These are phyloP conservation scores for Arthrobotrys conoides DNA, from an alignment of 2,329 filamentous ascomycete species.

Conservation along the genomic window DNA sequence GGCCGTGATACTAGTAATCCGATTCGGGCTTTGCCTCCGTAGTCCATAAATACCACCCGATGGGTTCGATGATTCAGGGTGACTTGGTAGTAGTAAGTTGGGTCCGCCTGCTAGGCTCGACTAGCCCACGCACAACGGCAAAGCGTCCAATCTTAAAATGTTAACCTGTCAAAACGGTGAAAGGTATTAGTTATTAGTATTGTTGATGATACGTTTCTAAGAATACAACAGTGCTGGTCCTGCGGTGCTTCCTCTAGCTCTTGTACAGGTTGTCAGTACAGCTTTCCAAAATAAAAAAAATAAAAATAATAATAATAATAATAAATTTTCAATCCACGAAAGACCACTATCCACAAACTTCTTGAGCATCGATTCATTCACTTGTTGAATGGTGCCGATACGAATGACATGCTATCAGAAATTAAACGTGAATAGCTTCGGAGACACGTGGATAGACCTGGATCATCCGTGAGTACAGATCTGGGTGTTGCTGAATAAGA, in stretches of 20 bases:
- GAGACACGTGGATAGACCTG: conserved; percentile 87
- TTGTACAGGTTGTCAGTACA: background rate
- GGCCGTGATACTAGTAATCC: background rate
- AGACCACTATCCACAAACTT: background rate
- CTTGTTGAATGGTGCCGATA: background rate
- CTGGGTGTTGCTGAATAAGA: conserved; percentile 83
- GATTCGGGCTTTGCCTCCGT: background rate
- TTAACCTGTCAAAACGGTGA: background rate
- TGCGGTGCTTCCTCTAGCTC: background rate
- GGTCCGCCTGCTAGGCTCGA: too few species aligned
- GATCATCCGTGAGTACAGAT: conserved; percentile 84
- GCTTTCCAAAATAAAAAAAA: background rate
- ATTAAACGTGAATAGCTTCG: conserved; percentile 73
- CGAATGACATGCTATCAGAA: background rate
- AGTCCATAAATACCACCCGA: too few species aligned
- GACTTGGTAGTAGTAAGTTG: too few species aligned
- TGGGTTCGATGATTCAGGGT: too few species aligned
- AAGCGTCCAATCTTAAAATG: background rate
- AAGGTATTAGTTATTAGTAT: conserved; percentile 16
- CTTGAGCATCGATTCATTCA: background rate
- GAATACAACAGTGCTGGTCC: background rate
- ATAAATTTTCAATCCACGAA: background rate
- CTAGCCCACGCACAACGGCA: too few species aligned
- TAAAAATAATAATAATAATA: too few species aligned
- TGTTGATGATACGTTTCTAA: background rate